Base-by-base conservation (phyloP, 2,329 filamentous ascomycete genomes). In the Colletotrichum acutatum region DNA sequence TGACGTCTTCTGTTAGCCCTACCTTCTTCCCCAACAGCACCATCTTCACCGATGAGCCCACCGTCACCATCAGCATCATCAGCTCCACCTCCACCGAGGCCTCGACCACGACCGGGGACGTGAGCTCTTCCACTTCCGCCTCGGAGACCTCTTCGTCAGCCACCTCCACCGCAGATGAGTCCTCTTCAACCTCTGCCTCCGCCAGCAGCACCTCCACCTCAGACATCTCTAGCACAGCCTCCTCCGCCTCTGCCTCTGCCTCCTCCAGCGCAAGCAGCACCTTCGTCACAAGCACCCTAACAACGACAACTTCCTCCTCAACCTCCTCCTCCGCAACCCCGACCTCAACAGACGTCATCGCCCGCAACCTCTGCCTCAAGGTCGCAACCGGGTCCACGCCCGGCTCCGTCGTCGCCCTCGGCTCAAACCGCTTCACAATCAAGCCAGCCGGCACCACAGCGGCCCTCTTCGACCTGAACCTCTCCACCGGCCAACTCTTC, bases 321-420 rank as follows among this genome's bases (percentile, higher is more conserved):
- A 34, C 57, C 42, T 53, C 57, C 8, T 61, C 66, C 42, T 54
- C 66, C 2, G 58, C 70, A 12, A 37, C 66, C 26, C 28, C 70
- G 19, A 46, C 66, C 3, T 24, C 70, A 2, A 69, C 30, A 52
- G 52, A 32, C 32, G 5, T 32, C 66, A 58, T 72, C 54, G 26
- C 46, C 54, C 56, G 56, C 26, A 72, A 72, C 69, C 24, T 72
- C 70, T 72, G 70, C 70, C 56, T 72, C 34, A 70, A 37, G 66
- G 70, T 70, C 6, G 26, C 28, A 22, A 22, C 53, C 54, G 60
- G 60, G 34, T 32, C 52, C n/a, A 4, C 22, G 8, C 12, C 8
- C 2, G 46, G 14, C 66, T 14, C 34, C 26, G 68, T 65, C 42
- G 52, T 72, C 30, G 32, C n/a, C 54, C 1, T 3, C n/a, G 66